phyloP scores from a whole-genome alignment of 2,329 filamentous ascomycete species.

The Phyllosticta capitalensis region DNA sequence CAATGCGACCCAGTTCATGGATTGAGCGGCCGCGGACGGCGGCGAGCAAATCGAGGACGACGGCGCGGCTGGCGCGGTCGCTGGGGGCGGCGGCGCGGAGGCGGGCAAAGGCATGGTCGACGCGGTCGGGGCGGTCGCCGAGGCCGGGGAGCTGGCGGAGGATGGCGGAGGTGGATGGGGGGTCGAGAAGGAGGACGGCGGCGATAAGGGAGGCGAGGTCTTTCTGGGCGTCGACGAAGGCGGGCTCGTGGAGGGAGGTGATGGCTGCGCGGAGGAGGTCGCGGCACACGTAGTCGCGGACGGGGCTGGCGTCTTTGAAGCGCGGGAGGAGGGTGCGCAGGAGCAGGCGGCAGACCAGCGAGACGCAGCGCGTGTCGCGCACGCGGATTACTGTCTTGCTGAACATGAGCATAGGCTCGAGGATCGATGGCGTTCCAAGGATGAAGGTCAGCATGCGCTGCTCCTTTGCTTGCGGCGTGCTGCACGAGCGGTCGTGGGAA shows the following conservation, averaged over 20 bases:
- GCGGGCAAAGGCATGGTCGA: conserved; percentile 45
- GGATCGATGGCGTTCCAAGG: conserved; percentile 63
- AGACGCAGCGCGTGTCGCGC: conserved; percentile 80
- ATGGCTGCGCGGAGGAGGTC: conserved; percentile 87
- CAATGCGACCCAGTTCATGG: conserved; percentile 82
- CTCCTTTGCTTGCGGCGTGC: conserved; percentile 21
- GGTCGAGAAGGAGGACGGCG: conserved; percentile 70
- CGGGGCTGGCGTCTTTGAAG: conserved; percentile 49
- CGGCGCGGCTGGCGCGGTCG: conserved; percentile 69
- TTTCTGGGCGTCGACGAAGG: conserved; percentile 93
- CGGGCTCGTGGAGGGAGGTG: conserved; percentile 83
- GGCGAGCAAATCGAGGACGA: conserved; percentile 77
- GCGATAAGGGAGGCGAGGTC: conserved; percentile 85
- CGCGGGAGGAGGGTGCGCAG: conserved; percentile 76
- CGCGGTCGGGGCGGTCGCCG: conserved; percentile 45
- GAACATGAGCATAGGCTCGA: conserved; percentile 85
- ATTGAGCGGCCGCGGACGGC: conserved; percentile 85
- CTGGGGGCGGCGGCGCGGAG: conserved; percentile 31
- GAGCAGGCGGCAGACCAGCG: conserved; percentile 67
- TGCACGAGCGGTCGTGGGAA: conserved; percentile 12
- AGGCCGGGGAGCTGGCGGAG: conserved; percentile 76
- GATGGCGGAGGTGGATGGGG: conserved; percentile 52
- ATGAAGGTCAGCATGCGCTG: conserved; percentile 72
- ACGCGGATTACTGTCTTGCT: conserved; percentile 84
- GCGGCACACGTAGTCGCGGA: conserved; percentile 81